Base-by-base conservation (phyloP, 2,329 filamentous ascomycete species). In the Pseudocercospora pini-densiflorae region DNA sequence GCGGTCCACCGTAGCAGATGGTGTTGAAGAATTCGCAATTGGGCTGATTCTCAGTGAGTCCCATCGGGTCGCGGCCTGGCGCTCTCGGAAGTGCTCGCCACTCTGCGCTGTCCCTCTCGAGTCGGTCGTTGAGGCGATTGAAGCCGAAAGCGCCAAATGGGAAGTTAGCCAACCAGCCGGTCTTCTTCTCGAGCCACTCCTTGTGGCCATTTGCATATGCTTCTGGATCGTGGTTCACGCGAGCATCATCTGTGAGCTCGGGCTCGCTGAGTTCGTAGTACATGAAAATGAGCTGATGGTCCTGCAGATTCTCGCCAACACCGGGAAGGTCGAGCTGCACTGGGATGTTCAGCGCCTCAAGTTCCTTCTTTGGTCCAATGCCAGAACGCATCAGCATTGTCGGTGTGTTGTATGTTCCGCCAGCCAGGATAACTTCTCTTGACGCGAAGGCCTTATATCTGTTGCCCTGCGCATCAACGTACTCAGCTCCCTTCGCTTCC, bases 21-120 rank as follows among this genome's bases (percentile, higher is more conserved):
- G 87, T 89, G 33, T 82, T 86, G 77, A 88, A 89, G 76, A 88
- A 85, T 71, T 90, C 88, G 58, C 88, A 74, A 71, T 89, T 87
- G 0, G 88, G 86, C 72, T 90, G 88, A 5, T 77, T 75, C 0
- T 80, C 77, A 0, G 83, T 84, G 16, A 90, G 78, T 19, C 85
- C 86, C 88, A 90, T 90, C 0, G 88, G 87, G 70, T 90, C 88
- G 4, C 88, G 85, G 3, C 85, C 85, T 27, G 80, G 75, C 40
- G 78, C 61, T 24, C 68, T 43, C 9, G 67, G 5, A 0, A 81
- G 77, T 0, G 86, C 84, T 2, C 80, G 80, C 88, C 88, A 90
- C 6, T 87, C 71, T 2, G 82, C 79, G 0, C 84, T 84, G 69
- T 87, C 80, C 54, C 81, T 78, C 12, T 73, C 69, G 0, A 90